These are phyloP conservation scores for Pachyrhizus erosus DNA, from an alignment of 306 rosid genomes.

Conservation along the genomic window DNA sequence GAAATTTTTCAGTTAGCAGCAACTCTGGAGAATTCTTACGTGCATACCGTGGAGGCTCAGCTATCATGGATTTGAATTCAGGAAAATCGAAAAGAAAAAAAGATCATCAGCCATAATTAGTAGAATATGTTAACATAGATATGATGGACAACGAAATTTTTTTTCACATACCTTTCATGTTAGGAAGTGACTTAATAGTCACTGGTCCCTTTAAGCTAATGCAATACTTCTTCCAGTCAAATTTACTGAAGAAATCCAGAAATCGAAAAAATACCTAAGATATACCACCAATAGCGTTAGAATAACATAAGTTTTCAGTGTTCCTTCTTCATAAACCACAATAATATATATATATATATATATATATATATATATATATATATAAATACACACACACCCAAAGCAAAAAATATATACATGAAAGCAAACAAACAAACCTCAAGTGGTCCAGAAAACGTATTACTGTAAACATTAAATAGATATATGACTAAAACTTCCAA, in stretches of 20 bases:
- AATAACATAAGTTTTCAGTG: neutral
- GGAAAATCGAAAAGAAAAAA: neutral
- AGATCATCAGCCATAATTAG: constrained; percentile 7
- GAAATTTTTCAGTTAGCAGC: constrained; percentile 62
- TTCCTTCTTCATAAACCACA: neutral
- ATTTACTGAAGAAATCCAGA: constrained; percentile 81
- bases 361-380: too few species aligned
- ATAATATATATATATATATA: neutral
- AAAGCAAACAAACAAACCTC: constrained; percentile 62
- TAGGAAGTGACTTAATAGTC: constrained; percentile 70
- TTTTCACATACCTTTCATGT: constrained; percentile 74
- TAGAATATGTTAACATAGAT: neutral
- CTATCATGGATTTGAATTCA: constrained; percentile 50
- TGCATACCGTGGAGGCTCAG: constrained; percentile 59
- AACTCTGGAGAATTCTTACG: constrained; percentile 62
- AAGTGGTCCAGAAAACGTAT: constrained; percentile 78
- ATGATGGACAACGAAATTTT: too few species aligned
- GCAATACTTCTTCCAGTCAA: constrained; percentile 90
- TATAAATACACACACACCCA: too few species aligned
- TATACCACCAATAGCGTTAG: constrained; percentile 1
- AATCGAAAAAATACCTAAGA: constrained; percentile 81
- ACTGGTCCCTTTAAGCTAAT: constrained; percentile 92
- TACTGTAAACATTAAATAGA: constrained; percentile 70
- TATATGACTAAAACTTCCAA: constrained; percentile 84
- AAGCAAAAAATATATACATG: constrained; percentile 22